Base-by-base conservation (phyloP, 805 yeast species). In the Nakazawaea molendinolei region DNA sequence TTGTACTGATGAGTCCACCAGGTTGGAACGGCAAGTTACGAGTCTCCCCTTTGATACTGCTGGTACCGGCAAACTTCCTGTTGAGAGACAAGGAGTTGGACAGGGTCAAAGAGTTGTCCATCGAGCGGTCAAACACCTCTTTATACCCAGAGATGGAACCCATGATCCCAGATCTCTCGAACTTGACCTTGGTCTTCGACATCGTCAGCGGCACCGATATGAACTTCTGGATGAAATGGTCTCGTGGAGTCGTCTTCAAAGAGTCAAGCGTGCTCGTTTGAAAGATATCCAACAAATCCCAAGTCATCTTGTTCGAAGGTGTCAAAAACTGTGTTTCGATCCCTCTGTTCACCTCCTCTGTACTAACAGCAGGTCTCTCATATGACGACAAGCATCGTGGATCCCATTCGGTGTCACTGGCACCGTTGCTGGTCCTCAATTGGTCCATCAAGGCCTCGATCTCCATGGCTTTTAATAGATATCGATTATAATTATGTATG, bases 11-110 rank as follows among this genome's bases (percentile, higher is more conserved):
- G 27, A 67, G 53, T 2, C 97, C 97, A 45, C 98, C 97, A 0
- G 98, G 98, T 40, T 81, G 79, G 52, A 92, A 92, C 0, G 98
- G 98, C 49, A 90, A 59, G 48, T 72, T 83, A 14, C 76, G 71
- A 0, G 94, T 68, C 3, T 76, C 66, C 0, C 97, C 97, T 31
- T 68, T 63, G 3, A 86, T 60, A 14, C 16, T 8, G 2, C 78
- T 63, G 27, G 76, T 80, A 5, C 81, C 67, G 12, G 78, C 75
- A 43, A 76, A 71, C 36, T 77, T 71, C 44, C 98, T 67, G 21
- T 73, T 76, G 40, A 87, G 54, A 1, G 95, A 80, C 31, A 87
- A 62, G 0, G 95, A 82, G 41, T 78, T 80, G 9, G 79, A 67
- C 12, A 87, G 73, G 29, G 73, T 73, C 7, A 79, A 76, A 1